Evolutionary conservation across 2,329 filamentous ascomycete genomes (phyloP).

Genomic region (Calonectria naviculata): DNA sequence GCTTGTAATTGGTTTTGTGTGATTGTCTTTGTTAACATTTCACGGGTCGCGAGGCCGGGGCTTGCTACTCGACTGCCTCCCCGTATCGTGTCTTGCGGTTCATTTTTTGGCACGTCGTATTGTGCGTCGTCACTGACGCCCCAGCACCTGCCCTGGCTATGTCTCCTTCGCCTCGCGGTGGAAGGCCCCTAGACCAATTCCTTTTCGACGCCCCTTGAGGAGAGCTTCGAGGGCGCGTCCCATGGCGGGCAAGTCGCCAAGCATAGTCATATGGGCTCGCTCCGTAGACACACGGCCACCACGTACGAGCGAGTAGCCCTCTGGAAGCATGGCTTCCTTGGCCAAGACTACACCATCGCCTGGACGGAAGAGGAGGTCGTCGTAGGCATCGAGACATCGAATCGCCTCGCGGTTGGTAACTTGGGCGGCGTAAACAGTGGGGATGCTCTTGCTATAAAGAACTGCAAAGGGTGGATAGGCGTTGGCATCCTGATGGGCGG

Average conservation of each 20-base stretch:
- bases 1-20: not conserved
- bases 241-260: slow-evolving; percentile 86
- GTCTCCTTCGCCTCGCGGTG: slow-evolving; percentile 7
- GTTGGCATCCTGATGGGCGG: slow-evolving; percentile 72
- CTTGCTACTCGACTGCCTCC: not conserved
- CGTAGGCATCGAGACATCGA: slow-evolving; percentile 80
- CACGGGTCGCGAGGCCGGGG: not conserved
- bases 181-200: slow-evolving; percentile 72
- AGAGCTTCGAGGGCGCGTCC: slow-evolving; percentile 79
- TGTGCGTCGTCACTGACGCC: slow-evolving; percentile 26
- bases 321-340: slow-evolving; percentile 84
- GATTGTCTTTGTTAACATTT: not conserved
- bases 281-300: slow-evolving; percentile 84
- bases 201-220: slow-evolving; percentile 72
- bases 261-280: slow-evolving; percentile 85
- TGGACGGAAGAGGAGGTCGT: slow-evolving; percentile 86
- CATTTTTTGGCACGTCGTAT: slow-evolving; percentile 9
- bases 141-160: slow-evolving; percentile 12
- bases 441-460: slow-evolving; percentile 87
- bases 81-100: slow-evolving; percentile 22
- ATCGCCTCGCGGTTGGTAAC: slow-evolving; percentile 81
- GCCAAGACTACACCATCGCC: slow-evolving; percentile 93
- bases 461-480: slow-evolving; percentile 84
- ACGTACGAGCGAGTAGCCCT: slow-evolving; percentile 79
- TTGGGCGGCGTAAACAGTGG: slow-evolving; percentile 85